phyloP scores from a whole-genome alignment of 768 basidiomycete species.

The Lactarius sp. region DNA sequence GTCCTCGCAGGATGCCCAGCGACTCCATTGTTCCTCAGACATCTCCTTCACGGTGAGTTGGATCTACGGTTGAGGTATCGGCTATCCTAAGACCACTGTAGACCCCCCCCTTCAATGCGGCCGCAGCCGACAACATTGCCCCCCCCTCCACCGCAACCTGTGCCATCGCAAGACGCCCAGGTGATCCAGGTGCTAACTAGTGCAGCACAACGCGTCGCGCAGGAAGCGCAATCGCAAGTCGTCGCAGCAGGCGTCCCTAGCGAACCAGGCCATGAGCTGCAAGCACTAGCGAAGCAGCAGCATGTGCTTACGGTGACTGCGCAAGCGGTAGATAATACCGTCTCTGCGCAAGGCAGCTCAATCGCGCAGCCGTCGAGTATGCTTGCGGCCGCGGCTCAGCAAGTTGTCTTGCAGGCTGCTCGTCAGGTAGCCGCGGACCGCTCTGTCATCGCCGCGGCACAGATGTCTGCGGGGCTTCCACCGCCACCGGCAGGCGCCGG shows the following conservation, averaged over 20 bases:
- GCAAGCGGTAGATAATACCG: conserved; percentile 68
- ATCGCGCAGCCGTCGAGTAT: conserved; percentile 45
- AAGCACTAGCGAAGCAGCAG: conserved; percentile 75
- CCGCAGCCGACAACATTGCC: conserved; percentile 30
- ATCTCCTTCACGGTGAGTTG: conserved; percentile 30
- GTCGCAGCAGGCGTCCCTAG: conserved; percentile 47
- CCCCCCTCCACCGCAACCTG: conserved; percentile 31
- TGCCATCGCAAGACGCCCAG: conserved; percentile 53
- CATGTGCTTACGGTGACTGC: conserved; percentile 70
- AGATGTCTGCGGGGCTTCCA: conserved; percentile 40
- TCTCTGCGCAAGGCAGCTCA: conserved; percentile 42
- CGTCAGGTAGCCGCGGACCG: conserved; percentile 52
- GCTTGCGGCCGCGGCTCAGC: conserved; percentile 72
- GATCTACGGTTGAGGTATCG: conserved; percentile 19
- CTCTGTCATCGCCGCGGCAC: conserved; percentile 38
- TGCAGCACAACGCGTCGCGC: conserved; percentile 72
- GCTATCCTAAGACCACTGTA: conserved; percentile 1
- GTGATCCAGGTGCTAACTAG: conserved; percentile 74
- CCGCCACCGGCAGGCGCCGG: conserved; percentile 31
- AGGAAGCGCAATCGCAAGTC: conserved; percentile 65
- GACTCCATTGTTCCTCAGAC: conserved; percentile 38
- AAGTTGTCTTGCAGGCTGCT: conserved; percentile 76
- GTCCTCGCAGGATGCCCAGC: conserved; percentile 38
- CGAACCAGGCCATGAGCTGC: conserved; percentile 44
- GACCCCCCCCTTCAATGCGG: conserved; percentile 29